Conservation (phyloP, 225 moss, liverwort and hornwort species). For the Climacium dendroides region DNA sequence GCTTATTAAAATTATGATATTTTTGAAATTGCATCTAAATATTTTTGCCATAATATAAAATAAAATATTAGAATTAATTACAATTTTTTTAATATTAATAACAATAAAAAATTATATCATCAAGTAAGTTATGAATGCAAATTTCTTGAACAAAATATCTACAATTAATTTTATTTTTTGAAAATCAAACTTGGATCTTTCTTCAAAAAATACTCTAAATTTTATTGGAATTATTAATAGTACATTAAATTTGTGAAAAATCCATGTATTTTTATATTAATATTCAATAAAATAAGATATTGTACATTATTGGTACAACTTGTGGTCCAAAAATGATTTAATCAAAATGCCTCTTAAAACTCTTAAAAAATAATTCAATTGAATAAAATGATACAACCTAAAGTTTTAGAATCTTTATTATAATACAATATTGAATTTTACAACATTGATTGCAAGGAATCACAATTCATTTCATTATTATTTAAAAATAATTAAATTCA, state of each 20-base stretch:
- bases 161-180: neutral
- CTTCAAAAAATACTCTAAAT: neutral
- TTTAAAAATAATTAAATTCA: neutral
- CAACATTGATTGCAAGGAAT: neutral
- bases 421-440: neutral
- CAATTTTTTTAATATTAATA: neutral
- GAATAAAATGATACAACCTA: neutral
- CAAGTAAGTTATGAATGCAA: accelerated
- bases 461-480: neutral
- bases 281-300: neutral
- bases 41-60: neutral
- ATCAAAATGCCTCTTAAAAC: too few species aligned
- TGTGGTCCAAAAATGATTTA: neutral
- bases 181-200: too few species aligned
- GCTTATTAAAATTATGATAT: too few species aligned
- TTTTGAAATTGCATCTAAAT: too few species aligned
- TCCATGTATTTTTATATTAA: too few species aligned
- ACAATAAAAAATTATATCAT: neutral
- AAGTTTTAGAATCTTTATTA: neutral
- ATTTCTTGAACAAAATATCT: neutral
- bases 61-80: accelerated
- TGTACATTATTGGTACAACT: too few species aligned
- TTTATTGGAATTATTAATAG: accelerated
- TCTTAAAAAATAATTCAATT: too few species aligned
- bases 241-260: neutral